Evolutionary conservation across 106 monocot genomes (phyloP), one percentile per base, ranked within the genome.

Genomic region (Xerophyta viscosa): DNA sequence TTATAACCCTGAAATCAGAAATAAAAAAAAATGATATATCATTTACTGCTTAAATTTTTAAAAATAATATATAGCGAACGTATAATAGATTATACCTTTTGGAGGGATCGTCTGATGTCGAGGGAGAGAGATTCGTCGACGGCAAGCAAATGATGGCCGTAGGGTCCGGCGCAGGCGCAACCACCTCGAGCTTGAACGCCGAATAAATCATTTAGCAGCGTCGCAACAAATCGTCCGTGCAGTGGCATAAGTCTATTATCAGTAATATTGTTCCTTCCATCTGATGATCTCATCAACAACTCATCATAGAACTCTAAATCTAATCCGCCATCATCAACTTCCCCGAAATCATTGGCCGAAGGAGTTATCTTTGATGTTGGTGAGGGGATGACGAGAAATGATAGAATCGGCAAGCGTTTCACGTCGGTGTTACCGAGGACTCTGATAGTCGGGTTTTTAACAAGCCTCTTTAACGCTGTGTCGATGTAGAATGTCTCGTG

Each of bases 161-260:
- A 77, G 2, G 77, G 77, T 0, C 77, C 77, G 2, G 77, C 77
- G 14, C 77, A 77, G 3, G 50, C 31, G 21, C 77, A 77, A 0
- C 77, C 77, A 6, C 77, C 77, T 6, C 77, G 56, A 8, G 77
- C 66, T 56, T 77, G 77, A 17, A 77, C 67, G 7, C 77, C 77
- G 11, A 77, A 77, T 3, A 77, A 57, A 56, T 77, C 77, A 18
- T 71, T 77, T 0, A 77, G 60, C 24, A 77, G 67, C 45, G 50
- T 77, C 0, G 77, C 51, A 3, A 77, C 77, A n/a, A 77, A 71
- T 2, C 77, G 39, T 15, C 66, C 66, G n/a, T 71, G 50, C 17
- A 77, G 67, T 2, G 77, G 71, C 57, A 66, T 76, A n/a, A n/a
- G n/a, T n/a, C n/a, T n/a, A n/a, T n/a, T n/a, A n/a, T n/a, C n/a